Base-by-base conservation (phyloP, 345 rosid species). In the Balakata baccata region DNA sequence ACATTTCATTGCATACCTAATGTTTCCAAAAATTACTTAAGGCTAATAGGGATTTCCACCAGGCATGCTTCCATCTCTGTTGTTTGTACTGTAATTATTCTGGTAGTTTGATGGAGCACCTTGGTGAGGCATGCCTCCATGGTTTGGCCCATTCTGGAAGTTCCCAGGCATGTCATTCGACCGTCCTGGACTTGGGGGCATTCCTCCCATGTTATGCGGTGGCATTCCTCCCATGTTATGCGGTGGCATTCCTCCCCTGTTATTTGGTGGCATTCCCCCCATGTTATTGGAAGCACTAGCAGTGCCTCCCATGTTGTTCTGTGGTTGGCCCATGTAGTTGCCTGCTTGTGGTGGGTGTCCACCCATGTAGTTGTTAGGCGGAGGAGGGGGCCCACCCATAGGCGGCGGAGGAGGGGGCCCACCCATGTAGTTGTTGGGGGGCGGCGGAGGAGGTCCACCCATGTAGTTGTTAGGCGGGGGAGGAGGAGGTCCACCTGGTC, bases 171-270 rank as follows among this genome's bases (percentile, higher is more conserved):
- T 20, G 46, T 74, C 52, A 41, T 58, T 68, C n/a, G 72, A 58
- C 76, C 76, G 72, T 39, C 74, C 79, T 29, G 51, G 47, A 68
- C 38, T 61, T 63, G 74, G 70, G 7, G 74, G 81, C 69, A 53
- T 69, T 6, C 46, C 56, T 37, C 73, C 69, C 11, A 73, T 50
- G 72, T 75, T 83, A n/a, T n/a, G n/a, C n/a, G n/a, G n/a, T n/a
- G n/a, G n/a, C n/a, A n/a, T n/a, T n/a, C n/a, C n/a, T n/a, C n/a
- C n/a, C n/a, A n/a, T n/a, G 53, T 72, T 62, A 0, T 52, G 77
- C n/a, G n/a, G n/a, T 0, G 80, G 83, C 62, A 76, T 49, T 11
- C 83, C 74, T 11, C 81, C 84, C 69, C 65, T 59, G 59, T 80
- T 75, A 56, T 70, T 74, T 0, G 63, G 58, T 37, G n/a, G 20